phyloP scores from a whole-genome alignment of 441 rosid genomes.

The Corymbia calophylla region DNA sequence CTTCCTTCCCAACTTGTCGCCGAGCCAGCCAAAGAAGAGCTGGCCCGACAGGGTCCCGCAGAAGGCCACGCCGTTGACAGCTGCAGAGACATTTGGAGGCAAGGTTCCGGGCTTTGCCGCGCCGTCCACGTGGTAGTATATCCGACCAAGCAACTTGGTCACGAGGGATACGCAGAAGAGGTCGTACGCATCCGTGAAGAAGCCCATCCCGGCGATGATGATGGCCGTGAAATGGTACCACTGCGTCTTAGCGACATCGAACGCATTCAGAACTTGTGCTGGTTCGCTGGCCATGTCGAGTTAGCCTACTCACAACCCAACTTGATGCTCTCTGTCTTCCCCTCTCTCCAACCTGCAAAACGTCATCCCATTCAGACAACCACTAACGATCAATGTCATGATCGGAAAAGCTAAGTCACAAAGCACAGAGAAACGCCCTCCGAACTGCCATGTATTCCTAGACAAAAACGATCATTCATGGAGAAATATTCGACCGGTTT shows the following conservation, averaged over 20 bases:
- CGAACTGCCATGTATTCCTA: neutral
- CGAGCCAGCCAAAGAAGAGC: neutral
- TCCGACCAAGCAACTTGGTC: neutral
- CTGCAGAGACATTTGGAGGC: conserved; percentile 2
- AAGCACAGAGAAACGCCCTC: neutral
- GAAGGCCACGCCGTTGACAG: conserved; percentile 6
- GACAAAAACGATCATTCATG: neutral
- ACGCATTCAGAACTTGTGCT: conserved; percentile 3
- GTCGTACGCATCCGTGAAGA: conserved; percentile 7
- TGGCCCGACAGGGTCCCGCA: neutral
- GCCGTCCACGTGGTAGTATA: neutral
- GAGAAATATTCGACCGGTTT: neutral
- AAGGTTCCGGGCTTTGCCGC: conserved; percentile 2
- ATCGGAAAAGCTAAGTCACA: neutral
- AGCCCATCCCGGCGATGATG: conserved; percentile 6
- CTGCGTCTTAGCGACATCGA: neutral
- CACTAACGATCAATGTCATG: neutral
- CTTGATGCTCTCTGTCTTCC: neutral
- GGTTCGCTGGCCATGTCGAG: neutral
- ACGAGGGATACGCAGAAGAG: neutral
- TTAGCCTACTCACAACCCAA: neutral
- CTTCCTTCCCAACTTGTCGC: neutral
- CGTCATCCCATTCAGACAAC: neutral
- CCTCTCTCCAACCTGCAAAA: neutral
- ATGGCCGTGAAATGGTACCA: conserved; percentile 2